Evolutionary conservation across 352 stramenopile genomes (phyloP), one percentile per base, ranked within the genome.

Genomic region (Globisporangium yorkense): DNA sequence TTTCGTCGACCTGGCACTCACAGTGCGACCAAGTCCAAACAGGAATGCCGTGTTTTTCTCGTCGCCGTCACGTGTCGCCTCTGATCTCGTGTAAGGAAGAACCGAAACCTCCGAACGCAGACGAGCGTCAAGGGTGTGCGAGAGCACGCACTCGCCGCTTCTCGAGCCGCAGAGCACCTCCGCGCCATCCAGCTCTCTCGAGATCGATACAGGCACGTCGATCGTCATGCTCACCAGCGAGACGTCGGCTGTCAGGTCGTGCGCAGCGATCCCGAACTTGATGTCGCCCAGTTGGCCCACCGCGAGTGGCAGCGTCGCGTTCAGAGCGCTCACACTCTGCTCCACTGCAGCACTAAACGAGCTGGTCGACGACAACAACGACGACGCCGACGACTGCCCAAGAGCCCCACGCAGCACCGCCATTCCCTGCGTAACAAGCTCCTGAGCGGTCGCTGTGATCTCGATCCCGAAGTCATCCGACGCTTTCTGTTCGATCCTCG

Each of bases 211-310:
- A 13, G 56, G 39, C 16, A 62, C 43, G 12, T 48, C 35, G 16
- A 62, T 16, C 39, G 49, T 46, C 47, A 62, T 10, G 56, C 56
- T 62, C 35, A 50, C 6, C 31, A 43, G 49, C 48, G 18, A 16
- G 27, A 62, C 37, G 37, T 50, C 35, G 18, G 47, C 49, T 2
- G 56, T 31, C 27, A 62, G 56, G 16, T 48, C n/a, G 9, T 37
- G 45, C 13, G 18, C 33, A 13, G 29, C 45, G 5, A 60, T 18
- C 6, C 15, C 24, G 2, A 60, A 9, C 4, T 24, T 9, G 6
- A 20, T 5, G n/a, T 20, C 13, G n/a, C 44, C n/a, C 31, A 60
- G 10, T 7, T 39, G 31, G 10, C 21, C n/a, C 18, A 29, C 9
- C 5, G 13, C 10, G 2, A 47, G 33, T 8, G 2, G 5, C 10